Base-by-base conservation (phyloP, 208 protist genomes). In the Strigomonas galati region DNA sequence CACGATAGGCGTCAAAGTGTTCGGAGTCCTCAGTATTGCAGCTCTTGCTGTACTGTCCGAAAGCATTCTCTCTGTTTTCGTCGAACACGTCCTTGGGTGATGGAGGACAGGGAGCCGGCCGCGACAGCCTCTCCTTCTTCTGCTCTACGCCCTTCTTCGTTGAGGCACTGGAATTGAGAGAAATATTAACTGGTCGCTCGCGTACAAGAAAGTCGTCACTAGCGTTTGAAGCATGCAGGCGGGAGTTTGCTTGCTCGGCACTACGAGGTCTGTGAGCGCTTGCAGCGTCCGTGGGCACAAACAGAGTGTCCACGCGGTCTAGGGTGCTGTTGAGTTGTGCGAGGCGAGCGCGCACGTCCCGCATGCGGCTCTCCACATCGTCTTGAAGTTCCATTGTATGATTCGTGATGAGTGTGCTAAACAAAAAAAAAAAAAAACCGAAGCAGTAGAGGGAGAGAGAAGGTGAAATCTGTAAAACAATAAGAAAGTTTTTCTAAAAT, bases 1-100 rank as follows among this genome's bases (percentile, higher is more conserved):
- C 79, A 21, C 74, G 62, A 35, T 87, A 83, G 0, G 81, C 77
- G 59, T 91, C 85, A 69, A 91, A 87, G 21, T 30, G 27, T 46
- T 46, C 59, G n/a, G n/a, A n/a, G n/a, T n/a, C n/a, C n/a, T n/a
- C n/a, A n/a, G n/a, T n/a, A n/a, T n/a, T n/a, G n/a, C n/a, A n/a
- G n/a, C n/a, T n/a, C n/a, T n/a, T n/a, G n/a, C n/a, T n/a, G n/a
- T n/a, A n/a, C n/a, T n/a, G n/a, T n/a, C n/a, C n/a, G n/a, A 23
- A 17, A 6, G 2, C 21, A 14, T 30, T 51, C 37, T 49, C 58
- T 37, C 52, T 43, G 21, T 62, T 30, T 6, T 49, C 32, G 1
- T 24, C 58, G 6, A 23, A 2, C 9, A 12, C 9, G 21, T 30
- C 37, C 21, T 52, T 37, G 1, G 37, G 4, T 0, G 58, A 23